Evolutionary conservation across 352 stramenopile species (phyloP), one percentile per base, ranked within the genome.

Genomic region (Paralagenidium karlingii): DNA sequence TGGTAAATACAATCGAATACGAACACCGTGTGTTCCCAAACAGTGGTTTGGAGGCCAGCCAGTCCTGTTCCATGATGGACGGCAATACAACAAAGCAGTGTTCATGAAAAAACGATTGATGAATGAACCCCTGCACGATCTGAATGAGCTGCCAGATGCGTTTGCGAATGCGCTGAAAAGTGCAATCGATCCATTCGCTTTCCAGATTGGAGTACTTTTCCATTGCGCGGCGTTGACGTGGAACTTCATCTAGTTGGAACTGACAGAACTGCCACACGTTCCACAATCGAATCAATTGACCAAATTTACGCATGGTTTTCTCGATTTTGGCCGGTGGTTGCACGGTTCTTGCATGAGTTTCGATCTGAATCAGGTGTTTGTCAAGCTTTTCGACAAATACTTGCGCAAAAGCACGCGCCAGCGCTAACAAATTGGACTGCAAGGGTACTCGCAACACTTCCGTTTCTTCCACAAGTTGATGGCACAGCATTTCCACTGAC

Each of bases 391-490:
- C 73, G 2, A 66, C 47, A 4, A 86, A 37, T 10, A 84, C 63
- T 33, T 86, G 69, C 0, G 77, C 69, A 38, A 86, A 76, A 3
- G 66, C 67, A 12, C 69, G 60, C 13, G 58, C 64, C 10, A 84
- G 28, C 1, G 73, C 58, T 7, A 68, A 50, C 21, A 76, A 84
- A 34, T 74, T 73, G 12, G 73, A 63, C 40, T 86, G 63, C 12
- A 86, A 58, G 34, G 59, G 81, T 8, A 58, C 58, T 8, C 67
- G 60, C n/a, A 84, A 48, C 13, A 81, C 54, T 30, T 86, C 71
- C 3, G 57, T 80, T 28, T 86, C 71, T 58, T 86, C 71, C 0
- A 86, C 58, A 34, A 86, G 57, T 43, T 82, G 66, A 26, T 86
- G 73, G 3, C 62, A 45, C 3, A 86, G 51, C 37, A 79, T 84